Conservation (phyloP, 2,329 filamentous ascomycete genomes). For the Fusarium tricinctum region DNA sequence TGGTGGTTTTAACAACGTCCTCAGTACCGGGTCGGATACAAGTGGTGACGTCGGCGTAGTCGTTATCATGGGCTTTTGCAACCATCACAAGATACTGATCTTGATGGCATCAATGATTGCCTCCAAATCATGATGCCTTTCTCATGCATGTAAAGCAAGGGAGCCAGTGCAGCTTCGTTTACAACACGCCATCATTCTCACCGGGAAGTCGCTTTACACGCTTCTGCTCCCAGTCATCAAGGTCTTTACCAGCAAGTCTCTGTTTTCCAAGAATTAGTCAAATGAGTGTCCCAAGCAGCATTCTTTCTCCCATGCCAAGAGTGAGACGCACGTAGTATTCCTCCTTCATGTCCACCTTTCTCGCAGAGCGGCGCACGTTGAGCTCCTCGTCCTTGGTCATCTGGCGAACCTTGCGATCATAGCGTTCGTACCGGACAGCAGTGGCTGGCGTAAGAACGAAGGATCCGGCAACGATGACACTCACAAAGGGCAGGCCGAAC, state of each 20-base stretch:
- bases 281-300: not conserved
- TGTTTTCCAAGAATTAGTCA: slow-evolving; percentile 42
- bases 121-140: slow-evolving; percentile 20
- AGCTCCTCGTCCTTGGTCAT: slow-evolving; percentile 89
- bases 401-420: slow-evolving; percentile 90
- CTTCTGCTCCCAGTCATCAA: slow-evolving; percentile 98
- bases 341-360: slow-evolving; percentile 84
- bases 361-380: slow-evolving; percentile 78
- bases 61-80: slow-evolving; percentile 16
- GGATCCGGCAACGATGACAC: slow-evolving; percentile 89
- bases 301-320: slow-evolving; percentile 6
- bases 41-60: slow-evolving; percentile 25
- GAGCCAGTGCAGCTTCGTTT: slow-evolving; percentile 21
- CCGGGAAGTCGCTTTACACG: slow-evolving; percentile 90
- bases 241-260: slow-evolving; percentile 79
- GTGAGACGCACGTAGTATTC: slow-evolving; percentile 82
- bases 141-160: slow-evolving; percentile 31
- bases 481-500: slow-evolving; percentile 93
- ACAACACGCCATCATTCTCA: slow-evolving; percentile 86
- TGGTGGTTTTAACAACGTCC: slow-evolving; percentile 12
- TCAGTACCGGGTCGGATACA: not conserved
- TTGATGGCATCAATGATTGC: slow-evolving; percentile 12
- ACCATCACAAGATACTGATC: slow-evolving; percentile 9
- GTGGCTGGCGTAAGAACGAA: slow-evolving; percentile 96
- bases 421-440: slow-evolving; percentile 91